Evolutionary conservation across 495 filamentous ascomycete genomes (phyloP).

Genomic region (Penicillium maclennaniae): DNA sequence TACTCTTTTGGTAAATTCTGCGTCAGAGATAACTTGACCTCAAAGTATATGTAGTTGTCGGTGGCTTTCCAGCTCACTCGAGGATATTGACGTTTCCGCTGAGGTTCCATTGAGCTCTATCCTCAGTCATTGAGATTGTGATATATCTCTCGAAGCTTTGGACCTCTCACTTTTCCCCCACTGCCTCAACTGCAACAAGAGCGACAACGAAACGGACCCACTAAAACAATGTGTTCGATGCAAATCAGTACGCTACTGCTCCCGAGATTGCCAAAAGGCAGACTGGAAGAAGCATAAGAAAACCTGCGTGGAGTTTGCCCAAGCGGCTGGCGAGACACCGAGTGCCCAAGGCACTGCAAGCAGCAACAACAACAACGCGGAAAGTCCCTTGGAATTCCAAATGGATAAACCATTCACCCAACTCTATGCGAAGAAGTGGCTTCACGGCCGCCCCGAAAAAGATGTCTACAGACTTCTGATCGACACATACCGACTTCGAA

Average conservation of each 20-base stretch:
- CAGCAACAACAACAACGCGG: neutral
- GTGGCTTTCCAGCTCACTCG: no score
- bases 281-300: conserved; percentile 45
- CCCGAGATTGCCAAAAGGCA: conserved; percentile 40
- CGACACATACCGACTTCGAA: no score
- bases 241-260: conserved; percentile 40
- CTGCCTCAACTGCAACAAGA: neutral
- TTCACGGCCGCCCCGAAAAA: no score
- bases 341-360: neutral
- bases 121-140: neutral
- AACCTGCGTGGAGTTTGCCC: conserved; percentile 16
- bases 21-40: neutral
- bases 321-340: neutral
- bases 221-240: conserved; percentile 29
- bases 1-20: neutral
- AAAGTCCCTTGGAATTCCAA: no score
- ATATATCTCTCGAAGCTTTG: neutral
- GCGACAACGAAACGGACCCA: neutral
- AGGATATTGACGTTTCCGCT: no score
- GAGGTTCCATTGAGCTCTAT: no score
- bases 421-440: no score
- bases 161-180: no score
- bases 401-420: no score
- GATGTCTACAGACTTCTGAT: no score
- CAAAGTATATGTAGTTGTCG: no score